Evolutionary conservation across 805 yeast species (phyloP), one percentile per base, ranked within the genome.

Genomic region (Kuraishia floccosa): DNA sequence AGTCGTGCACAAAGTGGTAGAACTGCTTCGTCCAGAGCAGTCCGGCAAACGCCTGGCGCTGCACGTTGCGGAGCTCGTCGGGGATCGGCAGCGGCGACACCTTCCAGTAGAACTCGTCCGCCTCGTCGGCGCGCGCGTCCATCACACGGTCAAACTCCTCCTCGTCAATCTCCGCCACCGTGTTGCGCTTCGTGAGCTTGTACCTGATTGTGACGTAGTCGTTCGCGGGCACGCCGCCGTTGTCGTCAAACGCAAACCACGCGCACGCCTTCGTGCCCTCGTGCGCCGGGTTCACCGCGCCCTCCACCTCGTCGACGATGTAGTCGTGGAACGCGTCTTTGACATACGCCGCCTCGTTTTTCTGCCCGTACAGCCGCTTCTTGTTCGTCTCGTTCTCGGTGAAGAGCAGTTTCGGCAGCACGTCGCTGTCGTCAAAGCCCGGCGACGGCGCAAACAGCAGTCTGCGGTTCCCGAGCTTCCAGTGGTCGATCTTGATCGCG

Each of bases 31-130:
- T 76, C 96, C 96, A 86, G 47, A 87, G 60, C 52, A 87, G 64
- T 1, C 96, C 96, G 8, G 96, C 87, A 57, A 84, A 84, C 1
- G 96, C 94, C 59, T 86, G 96, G 47, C 96, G 70, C 60, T 86
- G 95, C 32, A 86, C 76, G 47, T 69, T 74, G 47, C 94, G 66
- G 43, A 86, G 63, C 36, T 80, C 81, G 37, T 81, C 86, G 17
- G 82, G 68, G 35, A 84, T 68, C 25, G 94, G 95, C 47, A 84
- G 55, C 4, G 96, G 96, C 9, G 87, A 70, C 24, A 86, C 69
- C 49, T 80, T 73, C 84, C 89, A 83, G 58, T 86, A 86, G 53
- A 86, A 86, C 31, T 85, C 87, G 45, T 87, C 95, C 9, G 96
- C 96, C 45, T 86, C 96, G 39, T 72, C 79, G 45, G 76, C 76